Evolutionary conservation across 2,329 filamentous ascomycete genomes (phyloP), one percentile per base, ranked within the genome.

Genomic region (Magnaporthiopsis incrustans): DNA sequence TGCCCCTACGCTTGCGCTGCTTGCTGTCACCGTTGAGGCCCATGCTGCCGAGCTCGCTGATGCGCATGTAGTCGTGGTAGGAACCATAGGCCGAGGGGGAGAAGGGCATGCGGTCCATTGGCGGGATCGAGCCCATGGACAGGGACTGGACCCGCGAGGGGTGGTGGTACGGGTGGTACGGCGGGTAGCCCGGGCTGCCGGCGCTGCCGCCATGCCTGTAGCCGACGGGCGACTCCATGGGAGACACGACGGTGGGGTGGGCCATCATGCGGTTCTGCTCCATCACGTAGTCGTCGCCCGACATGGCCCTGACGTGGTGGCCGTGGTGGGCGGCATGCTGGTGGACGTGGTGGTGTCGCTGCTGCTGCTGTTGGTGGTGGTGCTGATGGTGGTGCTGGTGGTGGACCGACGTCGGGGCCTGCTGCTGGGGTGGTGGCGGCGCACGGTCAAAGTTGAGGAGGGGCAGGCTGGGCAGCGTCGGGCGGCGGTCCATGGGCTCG

Each of bases 1-100:
- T 97, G 1, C 92, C 92, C 56, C 92, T 83, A 63, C 92, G 82
- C 73, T 86, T 88, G 38, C 85, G 77, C 68, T 81, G 81, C 72
- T 82, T 85, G 65, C 71, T 77, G 64, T 84, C 82, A 2, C 73
- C 76, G 25, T 72, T 73, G 63, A 76, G 68, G 10, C 73, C 74
- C 67, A 74, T 73, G 15, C 71, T 68, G 27, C 76, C 73, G 61
- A 77, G 72, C 4, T 81, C 77, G 22, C 74, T 73, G 27, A 77
- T 76, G 15, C 77, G 76, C 67, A 77, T 73, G 66, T 77, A 78
- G 38, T 82, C 78, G 22, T 75, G 77, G 26, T 75, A 75, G 1
- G 73, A 70, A 26, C 72, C 72, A 63, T 81, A 82, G 27, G 72
- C 70, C 7, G 70, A 74, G 14, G 77, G 67, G 4, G 79, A 77